Conservation (phyloP, 495 filamentous ascomycete genomes). For the Opeltia flavorubescens region DNA sequence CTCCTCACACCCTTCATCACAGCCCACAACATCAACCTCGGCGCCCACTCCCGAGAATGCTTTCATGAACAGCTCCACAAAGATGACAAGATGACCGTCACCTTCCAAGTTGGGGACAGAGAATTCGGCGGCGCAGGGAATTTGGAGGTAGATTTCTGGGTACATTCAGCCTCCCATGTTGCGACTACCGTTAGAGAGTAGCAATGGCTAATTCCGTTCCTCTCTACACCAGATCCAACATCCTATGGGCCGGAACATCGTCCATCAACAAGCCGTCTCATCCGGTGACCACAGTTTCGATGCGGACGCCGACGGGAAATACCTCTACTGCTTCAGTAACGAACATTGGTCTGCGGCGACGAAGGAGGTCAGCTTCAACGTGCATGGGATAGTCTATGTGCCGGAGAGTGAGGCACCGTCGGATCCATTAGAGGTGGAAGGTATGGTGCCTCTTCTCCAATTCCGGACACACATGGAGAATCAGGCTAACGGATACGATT, state of each 20-base stretch:
- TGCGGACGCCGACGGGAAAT: constrained; percentile 73
- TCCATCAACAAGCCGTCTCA: constrained; percentile 63
- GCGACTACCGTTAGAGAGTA: not conserved
- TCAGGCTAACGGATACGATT: constrained; percentile 8
- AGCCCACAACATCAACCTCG: constrained; percentile 88
- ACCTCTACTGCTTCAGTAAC: constrained; percentile 97
- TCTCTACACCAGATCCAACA: constrained; percentile 59
- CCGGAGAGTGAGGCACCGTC: constrained; percentile 69
- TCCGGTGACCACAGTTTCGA: constrained; percentile 89
- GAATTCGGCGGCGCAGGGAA: constrained; percentile 94
- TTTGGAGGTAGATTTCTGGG: constrained; percentile 96
- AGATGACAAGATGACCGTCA: constrained; percentile 96
- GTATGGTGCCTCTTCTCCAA: constrained; percentile 33
- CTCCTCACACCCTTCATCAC: constrained; percentile 45
- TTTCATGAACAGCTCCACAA: constrained; percentile 88
- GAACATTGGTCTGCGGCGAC: constrained; percentile 83
- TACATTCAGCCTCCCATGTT: constrained; percentile 28
- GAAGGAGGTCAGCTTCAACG: constrained; percentile 98
- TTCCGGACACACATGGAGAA: too few relatives aligned
- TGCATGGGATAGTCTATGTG: constrained; percentile 96
- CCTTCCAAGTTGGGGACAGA: constrained; percentile 93
- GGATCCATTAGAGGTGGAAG: constrained; percentile 84
- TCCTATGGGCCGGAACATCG: constrained; percentile 56
- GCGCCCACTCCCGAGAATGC: constrained; percentile 83
- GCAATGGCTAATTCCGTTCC: not conserved